These are phyloP conservation scores for Phlegmacium glaucopus DNA, from an alignment of 768 basidiomycete genomes.

Conservation along the genomic window DNA sequence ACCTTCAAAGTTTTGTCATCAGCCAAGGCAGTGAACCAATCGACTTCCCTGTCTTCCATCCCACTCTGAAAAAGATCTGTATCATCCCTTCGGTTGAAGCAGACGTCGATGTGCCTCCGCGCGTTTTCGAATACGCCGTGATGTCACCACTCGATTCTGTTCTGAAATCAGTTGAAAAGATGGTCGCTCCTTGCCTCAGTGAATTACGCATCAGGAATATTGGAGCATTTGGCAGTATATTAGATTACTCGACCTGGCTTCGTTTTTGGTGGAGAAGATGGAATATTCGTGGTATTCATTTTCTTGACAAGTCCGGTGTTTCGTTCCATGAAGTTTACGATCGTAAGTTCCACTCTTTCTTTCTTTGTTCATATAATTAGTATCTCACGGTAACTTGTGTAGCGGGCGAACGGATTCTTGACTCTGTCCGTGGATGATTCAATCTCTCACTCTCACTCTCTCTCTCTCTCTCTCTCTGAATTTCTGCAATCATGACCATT, in stretches of 20 bases:
- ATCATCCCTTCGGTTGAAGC: slow-evolving; percentile 40
- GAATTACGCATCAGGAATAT: slow-evolving; percentile 39
- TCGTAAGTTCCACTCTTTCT: slow-evolving; percentile 11
- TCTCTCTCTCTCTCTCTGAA: neutral
- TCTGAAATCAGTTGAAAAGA: slow-evolving; percentile 32
- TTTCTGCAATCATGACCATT: too few relatives aligned
- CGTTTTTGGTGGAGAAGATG: slow-evolving; percentile 20
- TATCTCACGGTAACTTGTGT: neutral
- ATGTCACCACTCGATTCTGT: slow-evolving; percentile 38
- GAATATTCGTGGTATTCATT: slow-evolving; percentile 18
- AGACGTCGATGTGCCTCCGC: slow-evolving; percentile 30
- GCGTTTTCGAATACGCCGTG: slow-evolving; percentile 36
- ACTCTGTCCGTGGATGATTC: slow-evolving; percentile 12
- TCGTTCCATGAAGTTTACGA: slow-evolving; percentile 12
- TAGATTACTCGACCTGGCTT: slow-evolving; percentile 16
- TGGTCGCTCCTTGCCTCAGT: slow-evolving; percentile 28
- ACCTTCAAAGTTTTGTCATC: slow-evolving; percentile 39
- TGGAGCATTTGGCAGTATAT: slow-evolving; percentile 27
- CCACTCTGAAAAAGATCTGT: slow-evolving; percentile 38
- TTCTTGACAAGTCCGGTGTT: slow-evolving; percentile 17
- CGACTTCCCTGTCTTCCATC: slow-evolving; percentile 33
- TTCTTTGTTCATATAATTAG: neutral
- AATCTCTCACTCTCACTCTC: neutral
- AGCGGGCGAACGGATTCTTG: slow-evolving; percentile 17
- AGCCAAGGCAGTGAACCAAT: slow-evolving; percentile 26